Percentiles rank a stretch among this genome's conserved stretches.
Conservation (phyloP, 2,329 filamentous ascomycete species). For the Anisogramma anomala region DNA sequence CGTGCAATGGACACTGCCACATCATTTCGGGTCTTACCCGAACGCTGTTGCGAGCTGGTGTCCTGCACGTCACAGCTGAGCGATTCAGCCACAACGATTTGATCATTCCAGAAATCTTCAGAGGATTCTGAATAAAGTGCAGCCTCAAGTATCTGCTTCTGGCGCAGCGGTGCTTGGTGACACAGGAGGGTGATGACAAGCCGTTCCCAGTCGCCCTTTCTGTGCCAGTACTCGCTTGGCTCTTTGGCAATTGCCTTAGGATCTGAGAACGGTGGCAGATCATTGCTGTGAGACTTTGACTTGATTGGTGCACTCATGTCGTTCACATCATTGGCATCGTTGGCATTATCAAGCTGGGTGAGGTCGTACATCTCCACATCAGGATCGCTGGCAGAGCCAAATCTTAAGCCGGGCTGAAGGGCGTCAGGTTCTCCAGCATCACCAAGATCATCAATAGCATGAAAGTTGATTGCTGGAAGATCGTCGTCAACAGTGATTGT, state of each 20-base stretch:
- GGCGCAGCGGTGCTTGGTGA: slow-evolving; percentile 1
- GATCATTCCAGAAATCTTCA: slow-evolving; percentile 4
- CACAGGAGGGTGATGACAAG: slow-evolving; percentile 14
- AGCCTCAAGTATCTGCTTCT: slow-evolving; percentile 2
- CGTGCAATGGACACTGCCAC: slow-evolving; percentile 1
- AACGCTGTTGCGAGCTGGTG: neutral
- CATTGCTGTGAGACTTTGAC: neutral
- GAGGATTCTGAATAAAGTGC: neutral
- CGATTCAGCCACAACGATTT: neutral
- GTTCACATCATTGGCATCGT: neutral
- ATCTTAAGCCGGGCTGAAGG: neutral
- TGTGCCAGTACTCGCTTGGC: slow-evolving; percentile 13
- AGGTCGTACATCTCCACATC: slow-evolving; percentile 9
- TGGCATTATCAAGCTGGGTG: slow-evolving; percentile 2
- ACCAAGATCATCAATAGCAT: slow-evolving; percentile 8
- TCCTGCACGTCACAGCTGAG: neutral
- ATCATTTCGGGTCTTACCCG: neutral
- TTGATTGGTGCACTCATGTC: neutral
- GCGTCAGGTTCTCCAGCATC: slow-evolving; percentile 7
- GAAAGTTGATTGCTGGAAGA: neutral
- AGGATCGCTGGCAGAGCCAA: neutral
- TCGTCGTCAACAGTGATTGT: slow-evolving; percentile 9
- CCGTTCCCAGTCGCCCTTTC: slow-evolving; percentile 5
- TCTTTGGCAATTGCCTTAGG: slow-evolving; percentile 7
- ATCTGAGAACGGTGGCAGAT: neutral